Evolutionary conservation across 2,329 filamentous ascomycete species (phyloP), one percentile per base, ranked within the genome.

Genomic region (Davidsoniella eucalypti): DNA sequence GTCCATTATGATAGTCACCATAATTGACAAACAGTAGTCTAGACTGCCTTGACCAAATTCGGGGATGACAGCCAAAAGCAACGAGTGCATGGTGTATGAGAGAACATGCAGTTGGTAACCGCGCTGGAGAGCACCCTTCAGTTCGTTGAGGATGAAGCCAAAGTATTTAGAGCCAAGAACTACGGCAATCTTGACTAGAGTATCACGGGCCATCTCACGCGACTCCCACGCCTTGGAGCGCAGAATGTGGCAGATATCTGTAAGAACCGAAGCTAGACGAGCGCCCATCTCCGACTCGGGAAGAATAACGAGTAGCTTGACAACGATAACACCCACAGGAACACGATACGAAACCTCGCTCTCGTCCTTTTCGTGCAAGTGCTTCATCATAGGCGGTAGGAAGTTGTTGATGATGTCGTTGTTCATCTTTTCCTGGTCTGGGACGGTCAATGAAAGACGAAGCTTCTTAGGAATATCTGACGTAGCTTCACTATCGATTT

Each of bases 51-150:
- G 80, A 39, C 78, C 70, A 58, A 87, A 84, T 2, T 77, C 71
- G 8, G 86, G 81, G 9, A 82, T 78, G 7, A 82, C 78, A 4
- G 78, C 74, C 9, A 95, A 78, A 17, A 98, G 69, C 47, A 98
- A 85, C 0, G 87, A 86, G 65, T 98, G 92, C 61, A 98, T 77
- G 0, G 92, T 96, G 63, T 85, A 98, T 0, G 90, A 95, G 21
- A 98, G 70, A 8, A 98, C 87, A 62, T 98, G 92, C 38, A 96
- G 73, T 59, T 98, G 92, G 59, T 93, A 94, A 4, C 92, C 92
- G 58, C 81, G 77, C 44, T 80, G 81, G 10, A 98, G 71, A 5
- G 90, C 86, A 52, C 82, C 82, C 46, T 87, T 76, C 21, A 98
- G 69, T 61, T 96, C 88, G 60, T 88, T 93, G 52, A 98, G 69